Evolutionary conservation across 495 filamentous ascomycete species (phyloP).

Genomic region (Penicillium egyptiacum): DNA sequence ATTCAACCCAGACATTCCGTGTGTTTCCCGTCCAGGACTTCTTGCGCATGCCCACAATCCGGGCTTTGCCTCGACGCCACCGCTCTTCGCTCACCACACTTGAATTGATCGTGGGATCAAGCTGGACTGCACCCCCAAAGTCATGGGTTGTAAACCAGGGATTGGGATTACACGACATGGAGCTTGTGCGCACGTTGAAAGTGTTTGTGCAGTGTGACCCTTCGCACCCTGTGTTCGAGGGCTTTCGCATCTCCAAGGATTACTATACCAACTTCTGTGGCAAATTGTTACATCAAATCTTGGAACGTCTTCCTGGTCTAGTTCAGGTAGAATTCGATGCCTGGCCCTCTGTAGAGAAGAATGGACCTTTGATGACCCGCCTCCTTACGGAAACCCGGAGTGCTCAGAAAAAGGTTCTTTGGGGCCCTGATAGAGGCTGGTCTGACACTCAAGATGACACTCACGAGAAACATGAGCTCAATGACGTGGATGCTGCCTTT

Average conservation of each 20-base stretch:
- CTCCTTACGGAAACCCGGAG: conserved; percentile 56
- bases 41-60: conserved; percentile 56
- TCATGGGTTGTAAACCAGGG: conserved; percentile 68
- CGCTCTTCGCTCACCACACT: conserved; percentile 64
- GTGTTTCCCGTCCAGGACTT: conserved; percentile 73
- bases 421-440: conserved; percentile 74
- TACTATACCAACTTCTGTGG: conserved; percentile 76
- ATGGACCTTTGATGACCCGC: conserved; percentile 67
- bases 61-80: conserved; percentile 56
- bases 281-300: conserved; percentile 55
- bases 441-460: conserved; percentile 31
- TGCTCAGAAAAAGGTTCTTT: conserved; percentile 56
- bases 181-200: conserved; percentile 59
- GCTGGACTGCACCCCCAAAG: conserved; percentile 72
- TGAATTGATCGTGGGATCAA: conserved; percentile 77
- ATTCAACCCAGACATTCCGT: conserved; percentile 71
- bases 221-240: conserved; percentile 67
- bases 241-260: conserved; percentile 64
- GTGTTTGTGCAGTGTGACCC: conserved; percentile 82
- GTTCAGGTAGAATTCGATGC: conserved; percentile 72
- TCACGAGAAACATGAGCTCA: conserved; percentile 14
- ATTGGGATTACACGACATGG: conserved; percentile 66
- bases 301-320: conserved; percentile 60
- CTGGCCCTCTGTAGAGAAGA: conserved; percentile 66
- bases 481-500: conserved; percentile 18